phyloP scores from a whole-genome alignment of 176 grass and related monocot species.

The Lolium multiflorum region DNA sequence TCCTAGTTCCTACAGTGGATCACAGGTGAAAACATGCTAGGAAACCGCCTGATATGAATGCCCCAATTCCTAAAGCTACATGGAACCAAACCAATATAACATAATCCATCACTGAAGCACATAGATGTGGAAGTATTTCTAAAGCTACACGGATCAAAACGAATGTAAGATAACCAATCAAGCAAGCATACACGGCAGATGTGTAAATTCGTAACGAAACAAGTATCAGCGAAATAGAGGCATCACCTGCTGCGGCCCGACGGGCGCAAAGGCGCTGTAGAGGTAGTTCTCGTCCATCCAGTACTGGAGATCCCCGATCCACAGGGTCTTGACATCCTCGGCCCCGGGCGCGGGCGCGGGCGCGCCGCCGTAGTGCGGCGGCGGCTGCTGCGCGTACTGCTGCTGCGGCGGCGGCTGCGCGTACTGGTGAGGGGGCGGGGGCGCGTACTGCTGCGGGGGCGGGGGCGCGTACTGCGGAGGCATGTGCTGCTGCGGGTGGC shows the following conservation, averaged over 20 bases:
- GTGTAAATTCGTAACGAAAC: neutral
- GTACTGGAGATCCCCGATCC: conserved; percentile 91
- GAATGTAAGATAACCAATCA: neutral
- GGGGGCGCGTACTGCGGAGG: conserved; percentile 45
- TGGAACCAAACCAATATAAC: neutral
- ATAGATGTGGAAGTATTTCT: neutral
- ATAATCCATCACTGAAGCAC: neutral
- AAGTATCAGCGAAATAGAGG: neutral
- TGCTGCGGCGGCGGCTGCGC: conserved; percentile 39
- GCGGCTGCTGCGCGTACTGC: conserved; percentile 45
- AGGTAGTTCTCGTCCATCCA: conserved; percentile 94
- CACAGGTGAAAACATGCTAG: neutral
- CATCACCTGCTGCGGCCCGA: conserved; percentile 64
- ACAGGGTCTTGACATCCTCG: conserved; percentile 79
- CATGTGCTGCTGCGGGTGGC: conserved; percentile 26
- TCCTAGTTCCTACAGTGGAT: neutral
- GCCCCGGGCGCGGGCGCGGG: neutral
- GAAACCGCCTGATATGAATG: neutral
- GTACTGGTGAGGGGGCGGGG: conserved; percentile 52
- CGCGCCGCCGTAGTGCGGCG: conserved; percentile 40
- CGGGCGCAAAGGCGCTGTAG: conserved; percentile 52
- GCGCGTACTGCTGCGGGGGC: conserved; percentile 31
- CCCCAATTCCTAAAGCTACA: neutral
- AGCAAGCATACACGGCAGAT: neutral
- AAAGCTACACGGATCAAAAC: conserved; percentile 17